Base-by-base conservation (phyloP, 1,284 basidiomycete species). In the Exsudoporus floridanus region DNA sequence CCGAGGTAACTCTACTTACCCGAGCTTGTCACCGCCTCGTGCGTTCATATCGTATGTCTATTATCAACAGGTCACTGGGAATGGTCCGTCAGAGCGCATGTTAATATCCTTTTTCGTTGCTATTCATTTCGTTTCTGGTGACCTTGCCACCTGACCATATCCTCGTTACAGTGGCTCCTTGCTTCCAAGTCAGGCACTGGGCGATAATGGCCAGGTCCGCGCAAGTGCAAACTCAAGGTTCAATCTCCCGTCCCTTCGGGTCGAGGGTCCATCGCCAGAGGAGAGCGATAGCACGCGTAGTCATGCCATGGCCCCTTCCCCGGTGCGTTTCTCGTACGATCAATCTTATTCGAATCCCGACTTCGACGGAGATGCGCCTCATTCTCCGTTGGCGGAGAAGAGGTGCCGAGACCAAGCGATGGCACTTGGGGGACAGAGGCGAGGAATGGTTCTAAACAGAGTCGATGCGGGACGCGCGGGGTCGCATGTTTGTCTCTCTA, bases 261-360 rank as follows among this genome's bases (percentile, higher is more conserved):
- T 67, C 25, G 46, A 67, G 36, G 33, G 53, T 9, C 60, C 62
- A 4, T 54, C 64, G 9, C 44, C 53, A 25, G 51, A 54, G n/a
- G 27, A 47, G 25, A 36, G 31, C 33, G 39, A 57, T 19, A n/a
- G 10, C 6, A 36, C 23, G 16, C 16, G 6, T 36, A 19, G 49
- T 50, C 52, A 37, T 28, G 31, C 46, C 35, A 40, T 21, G 23
- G 37, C 34, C 3, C 42, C 16, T 18, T 54, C 50, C 8, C 49
- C 46, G 27, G 28, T 38, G 4, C 18, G 35, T 21, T 53, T 46
- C 25, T 38, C 49, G 25, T 42, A 18, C n/a, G 23, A 49, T 25
- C 41, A 6, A 37, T 34, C 31, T 23, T 35, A 14, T 40, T 42
- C 27, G n/a, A 31, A 35, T 23, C 30, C 31, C 21, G 35, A 34